Evolutionary conservation across 2,329 filamentous ascomycete genomes (phyloP).

Genomic region (Ophiocordyceps camponoti-rufipedis): DNA sequence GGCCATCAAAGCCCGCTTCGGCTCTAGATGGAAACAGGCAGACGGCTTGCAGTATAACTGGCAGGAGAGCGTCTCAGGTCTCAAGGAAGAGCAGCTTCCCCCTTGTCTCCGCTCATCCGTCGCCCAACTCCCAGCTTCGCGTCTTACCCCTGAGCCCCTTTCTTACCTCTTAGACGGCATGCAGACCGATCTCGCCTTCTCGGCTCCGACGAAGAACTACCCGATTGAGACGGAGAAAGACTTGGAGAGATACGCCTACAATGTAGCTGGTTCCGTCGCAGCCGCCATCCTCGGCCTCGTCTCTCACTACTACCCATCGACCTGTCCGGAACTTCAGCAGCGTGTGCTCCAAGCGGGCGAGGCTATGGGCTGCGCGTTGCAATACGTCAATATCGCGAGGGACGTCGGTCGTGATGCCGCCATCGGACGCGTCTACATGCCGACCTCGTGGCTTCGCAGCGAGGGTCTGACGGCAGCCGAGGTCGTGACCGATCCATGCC

Average conservation of each 20-base stretch:
- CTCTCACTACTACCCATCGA: constrained; percentile 13
- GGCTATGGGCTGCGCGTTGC: too few relatives aligned
- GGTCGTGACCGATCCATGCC: too few relatives aligned
- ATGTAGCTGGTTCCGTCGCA: constrained; percentile 56
- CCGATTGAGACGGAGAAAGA: constrained; percentile 42
- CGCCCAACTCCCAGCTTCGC: neutral
- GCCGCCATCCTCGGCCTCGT: constrained; percentile 32
- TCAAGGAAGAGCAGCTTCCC: neutral
- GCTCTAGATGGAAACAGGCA: too few relatives aligned
- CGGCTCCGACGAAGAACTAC: neutral
- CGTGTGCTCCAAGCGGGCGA: too few relatives aligned
- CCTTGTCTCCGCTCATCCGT: neutral
- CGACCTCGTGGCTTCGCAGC: too few relatives aligned
- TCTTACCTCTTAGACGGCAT: constrained; percentile 50
- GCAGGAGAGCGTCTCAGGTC: too few relatives aligned
- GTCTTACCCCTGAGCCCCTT: constrained; percentile 25
- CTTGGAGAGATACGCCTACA: constrained; percentile 43
- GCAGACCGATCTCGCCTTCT: constrained; percentile 46
- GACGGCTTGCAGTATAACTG: too few relatives aligned
- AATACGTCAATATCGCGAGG: too few relatives aligned
- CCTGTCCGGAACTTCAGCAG: neutral
- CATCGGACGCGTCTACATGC: too few relatives aligned
- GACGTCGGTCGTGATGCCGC: too few relatives aligned
- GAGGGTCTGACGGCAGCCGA: too few relatives aligned
- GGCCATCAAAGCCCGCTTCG: neutral